Base-by-base conservation (phyloP, 164 flowering plant species). In the Houttuynia cordata region DNA sequence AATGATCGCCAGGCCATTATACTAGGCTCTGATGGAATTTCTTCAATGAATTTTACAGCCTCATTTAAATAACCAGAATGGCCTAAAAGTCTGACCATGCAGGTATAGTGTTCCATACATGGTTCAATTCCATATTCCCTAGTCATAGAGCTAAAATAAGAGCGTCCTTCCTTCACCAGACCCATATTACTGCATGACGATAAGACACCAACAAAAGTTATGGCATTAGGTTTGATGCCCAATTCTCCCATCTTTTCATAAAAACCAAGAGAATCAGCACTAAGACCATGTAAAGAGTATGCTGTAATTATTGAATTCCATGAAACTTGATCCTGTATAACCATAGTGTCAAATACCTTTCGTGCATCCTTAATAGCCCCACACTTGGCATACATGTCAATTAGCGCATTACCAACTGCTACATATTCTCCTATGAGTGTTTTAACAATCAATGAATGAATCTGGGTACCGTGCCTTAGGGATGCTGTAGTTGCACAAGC, bases 371-470 rank as follows among this genome's bases (percentile, higher is more conserved):
- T 78, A 54, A 87, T 88, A 57, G 62, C 76, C 22, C 98, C 97
- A 67, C 97, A 90, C 71, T 90, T 90, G 34, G 87, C 90, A 75
- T 93, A 90, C 98, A 90, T 93, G 66, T 93, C 97, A 62, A 89
- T 78, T 68, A 89, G 74, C 64, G 90, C 73, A 73, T 87, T 92
- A 8, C 67, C 61, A 17, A 87, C 91, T 0, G 74, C 77, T 25
- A 62, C 51, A 67, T 80, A 71, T 59, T 70, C 64, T 63, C 67
- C 76, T 67, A 74, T 83, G 40, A 68, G 61, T 25, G 87, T 78
- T 81, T 87, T 90, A 19, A 74, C 58, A 40, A 78, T 65, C 60
- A 78, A 59, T 18, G 79, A 65, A 69, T 93, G 98, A 64, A 93
- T 72, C 66, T 87, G 94, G 70, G 57, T 64, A 42, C 97, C 97